Percentiles rank a stretch among this genome's conserved stretches.
phyloP scores from a whole-genome alignment of 768 basidiomycete genomes.

The Fistulinella prunicolor region DNA sequence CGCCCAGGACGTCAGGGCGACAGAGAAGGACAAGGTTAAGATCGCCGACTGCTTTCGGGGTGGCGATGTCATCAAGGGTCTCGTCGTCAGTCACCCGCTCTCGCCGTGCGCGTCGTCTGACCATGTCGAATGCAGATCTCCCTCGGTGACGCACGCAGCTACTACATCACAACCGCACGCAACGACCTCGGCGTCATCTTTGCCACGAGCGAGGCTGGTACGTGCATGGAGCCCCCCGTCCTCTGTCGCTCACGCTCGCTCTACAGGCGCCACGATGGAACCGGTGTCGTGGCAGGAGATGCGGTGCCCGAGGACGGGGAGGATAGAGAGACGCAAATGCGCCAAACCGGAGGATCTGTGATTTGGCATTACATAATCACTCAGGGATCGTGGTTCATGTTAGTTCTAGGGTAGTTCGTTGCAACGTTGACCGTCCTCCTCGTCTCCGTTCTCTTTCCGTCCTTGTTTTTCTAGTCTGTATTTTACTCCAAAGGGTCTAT shows the following conservation, averaged over 20 bases:
- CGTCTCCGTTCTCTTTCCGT: neutral
- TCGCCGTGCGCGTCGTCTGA: constrained; percentile 3
- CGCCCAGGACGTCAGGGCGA: constrained; percentile 82
- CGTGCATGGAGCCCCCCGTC: constrained; percentile 16
- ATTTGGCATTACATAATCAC: constrained; percentile 20
- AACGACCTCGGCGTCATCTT: constrained; percentile 92
- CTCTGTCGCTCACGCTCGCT: constrained; percentile 2
- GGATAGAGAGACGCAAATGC: constrained; percentile 78
- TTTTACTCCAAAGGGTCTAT: constrained; percentile 36
- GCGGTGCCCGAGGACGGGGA: constrained; percentile 81
- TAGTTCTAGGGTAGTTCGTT: neutral
- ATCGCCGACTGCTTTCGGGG: constrained; percentile 90
- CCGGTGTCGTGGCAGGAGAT: constrained; percentile 90
- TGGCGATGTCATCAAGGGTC: constrained; percentile 84
- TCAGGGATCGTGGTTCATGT: constrained; percentile 15
- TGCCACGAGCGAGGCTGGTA: constrained; percentile 84
- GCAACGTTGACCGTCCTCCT: constrained; percentile 14
- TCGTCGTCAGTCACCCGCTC: constrained; percentile 60
- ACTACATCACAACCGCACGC: constrained; percentile 87
- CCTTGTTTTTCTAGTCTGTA: constrained; percentile 20
- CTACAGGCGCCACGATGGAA: constrained; percentile 72
- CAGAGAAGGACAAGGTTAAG: constrained; percentile 87
- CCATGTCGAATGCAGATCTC: constrained; percentile 60
- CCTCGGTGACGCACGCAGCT: constrained; percentile 86
- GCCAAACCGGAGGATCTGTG: constrained; percentile 75